These are phyloP conservation scores for Pichia sp. DNA, from an alignment of 1,139 yeast species.

Conservation along the genomic window DNA sequence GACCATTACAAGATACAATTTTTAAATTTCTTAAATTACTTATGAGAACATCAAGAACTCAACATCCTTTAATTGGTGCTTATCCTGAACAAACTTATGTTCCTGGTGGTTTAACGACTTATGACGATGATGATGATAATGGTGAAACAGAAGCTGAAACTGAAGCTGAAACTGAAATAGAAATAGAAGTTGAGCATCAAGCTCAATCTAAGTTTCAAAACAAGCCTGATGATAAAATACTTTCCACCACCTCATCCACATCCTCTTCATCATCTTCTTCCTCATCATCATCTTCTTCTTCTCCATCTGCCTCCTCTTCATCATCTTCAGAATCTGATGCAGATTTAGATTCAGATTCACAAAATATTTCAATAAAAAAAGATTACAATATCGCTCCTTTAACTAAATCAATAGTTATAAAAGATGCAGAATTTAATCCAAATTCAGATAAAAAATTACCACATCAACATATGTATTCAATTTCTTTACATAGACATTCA, in stretches of 20 bases:
- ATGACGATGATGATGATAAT: not conserved
- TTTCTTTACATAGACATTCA: constrained; percentile 6
- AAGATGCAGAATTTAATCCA: constrained; percentile 8
- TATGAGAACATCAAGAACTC: constrained; percentile 12
- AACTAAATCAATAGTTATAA: not conserved
- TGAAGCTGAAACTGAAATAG: not conserved
- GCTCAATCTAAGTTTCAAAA: not conserved
- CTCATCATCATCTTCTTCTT: too few relatives aligned
- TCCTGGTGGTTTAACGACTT: constrained; percentile 3
- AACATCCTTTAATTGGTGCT: constrained; percentile 8
- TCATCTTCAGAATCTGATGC: not conserved
- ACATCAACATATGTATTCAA: constrained; percentile 6
- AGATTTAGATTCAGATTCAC: not conserved
- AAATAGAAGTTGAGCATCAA: not conserved
- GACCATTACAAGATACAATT: constrained; percentile 8
- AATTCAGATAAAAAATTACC: not conserved
- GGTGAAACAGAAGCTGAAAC: not conserved
- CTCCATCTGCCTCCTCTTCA: too few relatives aligned
- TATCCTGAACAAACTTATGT: constrained; percentile 14
- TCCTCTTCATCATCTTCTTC: too few relatives aligned
- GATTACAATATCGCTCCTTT: too few relatives aligned
- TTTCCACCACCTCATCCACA: too few relatives aligned
- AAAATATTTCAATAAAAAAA: too few relatives aligned
- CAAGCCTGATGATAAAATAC: not conserved
- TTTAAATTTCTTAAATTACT: constrained; percentile 10